These are phyloP conservation scores for Macrotyloma uniflorum DNA, from an alignment of 306 rosid species.

Conservation along the genomic window DNA sequence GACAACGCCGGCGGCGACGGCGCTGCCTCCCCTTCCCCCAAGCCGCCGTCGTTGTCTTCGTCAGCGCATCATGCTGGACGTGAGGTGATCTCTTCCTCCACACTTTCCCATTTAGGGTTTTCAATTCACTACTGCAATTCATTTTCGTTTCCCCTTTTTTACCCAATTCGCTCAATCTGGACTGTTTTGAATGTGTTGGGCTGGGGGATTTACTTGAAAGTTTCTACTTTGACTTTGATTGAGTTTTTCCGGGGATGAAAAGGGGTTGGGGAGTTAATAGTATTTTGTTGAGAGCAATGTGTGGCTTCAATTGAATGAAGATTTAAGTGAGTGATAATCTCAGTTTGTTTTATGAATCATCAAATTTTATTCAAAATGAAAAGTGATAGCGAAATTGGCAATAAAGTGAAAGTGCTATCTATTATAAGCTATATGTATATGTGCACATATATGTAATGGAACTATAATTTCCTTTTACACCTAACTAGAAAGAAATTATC, in stretches of 20 bases:
- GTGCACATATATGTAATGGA: too few relatives aligned
- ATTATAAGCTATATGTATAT: not conserved
- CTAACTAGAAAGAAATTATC: not conserved
- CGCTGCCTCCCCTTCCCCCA: slow-evolving; percentile 44
- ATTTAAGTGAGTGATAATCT: not conserved
- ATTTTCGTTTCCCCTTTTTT: not conserved
- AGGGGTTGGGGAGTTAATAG: not conserved
- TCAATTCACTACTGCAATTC: not conserved
- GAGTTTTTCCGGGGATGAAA: not conserved
- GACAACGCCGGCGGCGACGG: slow-evolving; percentile 29
- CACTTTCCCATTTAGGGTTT: slow-evolving; percentile 33
- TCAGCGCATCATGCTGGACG: slow-evolving; percentile 62
- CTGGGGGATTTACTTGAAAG: slow-evolving; percentile 5
- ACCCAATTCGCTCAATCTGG: not conserved
- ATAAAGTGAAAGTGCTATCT: not conserved
- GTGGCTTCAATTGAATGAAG: not conserved
- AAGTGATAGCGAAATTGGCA: not conserved
- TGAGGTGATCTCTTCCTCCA: slow-evolving; percentile 49
- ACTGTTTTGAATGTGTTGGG: slow-evolving; percentile 28
- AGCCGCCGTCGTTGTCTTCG: slow-evolving; percentile 54
- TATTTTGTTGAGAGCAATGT: not conserved
- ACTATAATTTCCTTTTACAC: too few relatives aligned
- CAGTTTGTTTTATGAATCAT: not conserved
- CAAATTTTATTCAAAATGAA: not conserved
- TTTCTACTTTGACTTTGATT: slow-evolving; percentile 34